Percentiles rank a stretch among this genome's conserved stretches.
These are phyloP conservation scores for Vigna nakashimae DNA, from an alignment of 306 rosid genomes.

Conservation along the genomic window DNA sequence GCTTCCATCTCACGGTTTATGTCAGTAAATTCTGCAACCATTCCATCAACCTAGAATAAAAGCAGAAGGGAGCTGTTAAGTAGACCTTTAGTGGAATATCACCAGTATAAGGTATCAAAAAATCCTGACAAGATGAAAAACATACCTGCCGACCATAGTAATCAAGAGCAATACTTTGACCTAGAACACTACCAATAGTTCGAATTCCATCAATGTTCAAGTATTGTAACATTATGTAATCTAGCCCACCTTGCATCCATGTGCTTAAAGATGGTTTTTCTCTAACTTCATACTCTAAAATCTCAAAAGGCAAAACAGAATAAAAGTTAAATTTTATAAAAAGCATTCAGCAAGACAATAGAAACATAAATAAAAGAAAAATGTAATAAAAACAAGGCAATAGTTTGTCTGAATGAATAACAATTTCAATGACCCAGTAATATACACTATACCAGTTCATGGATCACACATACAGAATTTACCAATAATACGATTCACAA, in stretches of 20 bases:
- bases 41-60: constrained; percentile 85
- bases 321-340: constrained; percentile 34
- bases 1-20: constrained; percentile 98
- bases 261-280: constrained; percentile 78
- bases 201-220: constrained; percentile 92
- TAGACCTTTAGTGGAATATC: constrained; percentile 29
- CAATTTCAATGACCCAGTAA: neutral
- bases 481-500: too few relatives aligned
- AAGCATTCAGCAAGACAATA: neutral
- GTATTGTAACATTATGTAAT: constrained; percentile 95
- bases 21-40: constrained; percentile 98
- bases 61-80: constrained; percentile 1
- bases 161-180: constrained; percentile 99
- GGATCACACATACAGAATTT: neutral
- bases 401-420: constrained; percentile 20
- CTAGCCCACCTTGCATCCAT: constrained; percentile 98
- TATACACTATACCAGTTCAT: constrained; percentile 12
- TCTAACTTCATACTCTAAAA: constrained; percentile 90
- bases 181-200: constrained; percentile 93
- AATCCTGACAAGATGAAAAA: constrained; percentile 30
- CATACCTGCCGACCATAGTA: constrained; percentile 95
- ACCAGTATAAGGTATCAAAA: constrained; percentile 26
- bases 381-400: constrained; percentile 23
- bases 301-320: constrained; percentile 29
- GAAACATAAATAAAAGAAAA: constrained; percentile 31